Evolutionary conservation across 345 rosid genomes (phyloP).

Genomic region (Pistacia vera): DNA sequence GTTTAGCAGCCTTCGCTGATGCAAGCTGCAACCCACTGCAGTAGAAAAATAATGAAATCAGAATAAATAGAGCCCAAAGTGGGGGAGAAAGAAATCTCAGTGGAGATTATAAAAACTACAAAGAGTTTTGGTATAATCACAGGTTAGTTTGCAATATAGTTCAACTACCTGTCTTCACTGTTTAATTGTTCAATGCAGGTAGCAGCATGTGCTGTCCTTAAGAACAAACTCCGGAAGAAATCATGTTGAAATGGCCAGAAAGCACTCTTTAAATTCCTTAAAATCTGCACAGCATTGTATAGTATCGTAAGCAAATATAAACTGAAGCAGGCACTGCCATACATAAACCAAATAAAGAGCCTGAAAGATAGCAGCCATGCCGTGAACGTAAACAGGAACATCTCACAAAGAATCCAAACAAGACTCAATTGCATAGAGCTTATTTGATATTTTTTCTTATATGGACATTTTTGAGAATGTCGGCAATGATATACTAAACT

Average conservation of each 20-base stretch:
- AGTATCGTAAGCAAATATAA: background rate
- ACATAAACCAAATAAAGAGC: background rate
- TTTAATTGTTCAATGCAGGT: constrained; percentile 40
- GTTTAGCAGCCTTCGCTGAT: constrained; percentile 59
- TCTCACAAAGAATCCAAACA: background rate
- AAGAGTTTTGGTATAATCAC: background rate
- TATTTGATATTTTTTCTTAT: too few relatives aligned
- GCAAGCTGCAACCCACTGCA: constrained; percentile 58
- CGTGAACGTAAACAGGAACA: background rate
- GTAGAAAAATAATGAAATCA: background rate
- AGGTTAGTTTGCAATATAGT: constrained; percentile 3
- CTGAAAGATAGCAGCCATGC: background rate
- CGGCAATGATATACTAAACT: background rate
- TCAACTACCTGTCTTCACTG: constrained; percentile 44
- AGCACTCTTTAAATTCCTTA: constrained; percentile 55
- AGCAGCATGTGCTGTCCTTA: constrained; percentile 61
- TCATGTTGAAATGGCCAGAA: constrained; percentile 75
- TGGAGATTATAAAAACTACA: background rate
- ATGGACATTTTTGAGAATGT: too few relatives aligned
- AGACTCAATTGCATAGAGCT: background rate
- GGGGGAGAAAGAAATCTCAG: background rate
- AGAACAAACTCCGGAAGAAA: constrained; percentile 48
- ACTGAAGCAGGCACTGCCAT: background rate
- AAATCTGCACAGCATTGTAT: constrained; percentile 34
- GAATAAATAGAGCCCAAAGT: background rate